These are phyloP conservation scores for Schoenoplectus triqueter DNA, from an alignment of 202 grass and related monocot species.

Conservation along the genomic window DNA sequence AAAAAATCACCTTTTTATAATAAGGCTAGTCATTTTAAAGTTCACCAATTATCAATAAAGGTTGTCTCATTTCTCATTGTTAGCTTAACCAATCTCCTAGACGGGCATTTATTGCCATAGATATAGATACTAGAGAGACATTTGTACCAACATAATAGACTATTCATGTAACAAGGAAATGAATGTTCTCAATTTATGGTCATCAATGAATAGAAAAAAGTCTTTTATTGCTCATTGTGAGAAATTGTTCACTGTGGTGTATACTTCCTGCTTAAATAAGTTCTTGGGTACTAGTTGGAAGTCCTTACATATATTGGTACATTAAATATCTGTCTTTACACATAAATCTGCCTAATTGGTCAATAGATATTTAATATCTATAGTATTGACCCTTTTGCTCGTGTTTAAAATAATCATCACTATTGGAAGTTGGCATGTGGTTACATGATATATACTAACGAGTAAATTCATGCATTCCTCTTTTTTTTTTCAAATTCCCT, in stretches of 20 bases:
- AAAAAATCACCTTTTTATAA: not conserved
- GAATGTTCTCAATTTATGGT: not conserved
- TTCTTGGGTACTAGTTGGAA: not conserved
- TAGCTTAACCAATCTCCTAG: not conserved
- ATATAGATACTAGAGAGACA: not conserved
- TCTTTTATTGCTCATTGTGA: not conserved
- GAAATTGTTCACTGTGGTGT: not conserved
- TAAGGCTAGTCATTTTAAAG: not conserved
- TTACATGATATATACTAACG: not conserved
- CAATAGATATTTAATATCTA: not conserved
- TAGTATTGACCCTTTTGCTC: not conserved
- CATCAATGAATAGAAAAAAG: not conserved
- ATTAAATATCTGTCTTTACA: not conserved
- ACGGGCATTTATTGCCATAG: not conserved
- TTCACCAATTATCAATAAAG: not conserved
- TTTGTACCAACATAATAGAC: not conserved
- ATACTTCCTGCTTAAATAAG: not conserved
- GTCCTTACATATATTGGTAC: not conserved
- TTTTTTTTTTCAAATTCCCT: conserved; percentile 14
- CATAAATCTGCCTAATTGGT: not conserved
- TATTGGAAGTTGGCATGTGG: not conserved
- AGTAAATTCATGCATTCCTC: not conserved
- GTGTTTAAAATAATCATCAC: not conserved
- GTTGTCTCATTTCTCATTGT: not conserved
- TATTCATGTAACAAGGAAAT: conserved; percentile 23